phyloP scores from a whole-genome alignment of 805 yeast species.

The Kurtzmaniella fragi region DNA sequence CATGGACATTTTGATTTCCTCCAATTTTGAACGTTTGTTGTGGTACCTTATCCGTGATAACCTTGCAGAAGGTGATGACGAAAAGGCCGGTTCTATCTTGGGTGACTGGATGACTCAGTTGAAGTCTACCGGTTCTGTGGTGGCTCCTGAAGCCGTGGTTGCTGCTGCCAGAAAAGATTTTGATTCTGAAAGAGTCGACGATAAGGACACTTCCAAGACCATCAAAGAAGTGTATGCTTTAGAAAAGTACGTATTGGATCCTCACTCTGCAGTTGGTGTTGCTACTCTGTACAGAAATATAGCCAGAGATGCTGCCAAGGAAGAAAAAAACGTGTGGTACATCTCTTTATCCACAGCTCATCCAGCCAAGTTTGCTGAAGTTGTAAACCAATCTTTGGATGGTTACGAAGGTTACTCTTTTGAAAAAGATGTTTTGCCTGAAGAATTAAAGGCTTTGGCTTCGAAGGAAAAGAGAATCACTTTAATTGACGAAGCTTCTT shows the following conservation, averaged over 20 bases:
- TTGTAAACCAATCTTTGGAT: constrained; percentile 76
- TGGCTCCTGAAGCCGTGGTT: constrained; percentile 61
- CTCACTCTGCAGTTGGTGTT: constrained; percentile 95
- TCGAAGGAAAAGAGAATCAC: constrained; percentile 69
- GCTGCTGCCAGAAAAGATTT: constrained; percentile 64
- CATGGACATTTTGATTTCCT: constrained; percentile 94
- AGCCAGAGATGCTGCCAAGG: constrained; percentile 38
- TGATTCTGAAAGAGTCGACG: constrained; percentile 74
- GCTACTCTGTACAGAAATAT: constrained; percentile 66
- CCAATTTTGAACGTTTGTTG: constrained; percentile 92
- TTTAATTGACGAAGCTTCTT: constrained; percentile 64
- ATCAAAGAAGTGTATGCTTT: constrained; percentile 66
- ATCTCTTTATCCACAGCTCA: constrained; percentile 94
- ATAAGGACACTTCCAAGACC: constrained; percentile 72
- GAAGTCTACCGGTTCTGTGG: constrained; percentile 70
- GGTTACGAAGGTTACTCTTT: constrained; percentile 72
- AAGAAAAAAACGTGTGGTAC: constrained; percentile 37
- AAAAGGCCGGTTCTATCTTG: constrained; percentile 69
- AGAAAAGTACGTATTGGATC: constrained; percentile 81
- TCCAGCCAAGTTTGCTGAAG: constrained; percentile 97
- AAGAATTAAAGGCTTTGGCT: constrained; percentile 70
- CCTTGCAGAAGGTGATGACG: constrained; percentile 45
- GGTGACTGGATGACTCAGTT: constrained; percentile 74
- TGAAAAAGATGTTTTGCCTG: constrained; percentile 85
- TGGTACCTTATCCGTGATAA: constrained; percentile 89